Conservation (phyloP, 768 basidiomycete genomes). For the Lactifluus subvellereus region DNA sequence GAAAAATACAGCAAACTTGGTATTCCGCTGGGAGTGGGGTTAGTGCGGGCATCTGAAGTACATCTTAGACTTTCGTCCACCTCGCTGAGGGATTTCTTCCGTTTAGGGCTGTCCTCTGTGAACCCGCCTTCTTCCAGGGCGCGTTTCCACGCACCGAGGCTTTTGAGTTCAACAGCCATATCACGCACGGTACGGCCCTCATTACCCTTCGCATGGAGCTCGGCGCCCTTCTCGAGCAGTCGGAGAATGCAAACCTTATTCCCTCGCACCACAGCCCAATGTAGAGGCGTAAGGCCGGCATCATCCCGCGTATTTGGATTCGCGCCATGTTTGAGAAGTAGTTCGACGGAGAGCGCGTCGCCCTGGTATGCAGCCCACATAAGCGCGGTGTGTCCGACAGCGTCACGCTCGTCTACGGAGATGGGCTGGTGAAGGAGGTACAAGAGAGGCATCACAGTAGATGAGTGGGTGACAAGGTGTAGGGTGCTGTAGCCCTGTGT, state of each 20-base stretch:
- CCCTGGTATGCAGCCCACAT: constrained; percentile 99
- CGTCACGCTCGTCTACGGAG: constrained; percentile 48
- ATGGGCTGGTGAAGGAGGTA: constrained; percentile 74
- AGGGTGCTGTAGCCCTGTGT: constrained; percentile 63
- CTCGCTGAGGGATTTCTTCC: constrained; percentile 45
- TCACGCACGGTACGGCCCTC: constrained; percentile 41
- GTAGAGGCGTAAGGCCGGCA: constrained; percentile 78
- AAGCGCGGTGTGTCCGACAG: constrained; percentile 87
- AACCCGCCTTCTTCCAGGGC: constrained; percentile 85
- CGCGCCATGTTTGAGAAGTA: constrained; percentile 84
- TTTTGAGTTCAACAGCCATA: constrained; percentile 93
- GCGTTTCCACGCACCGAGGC: constrained; percentile 81
- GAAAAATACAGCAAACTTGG: too few species aligned
- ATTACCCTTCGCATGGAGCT: constrained; percentile 69
- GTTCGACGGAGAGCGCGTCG: constrained; percentile 89
- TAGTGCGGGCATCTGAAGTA: neutral
- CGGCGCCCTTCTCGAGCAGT: constrained; percentile 81
- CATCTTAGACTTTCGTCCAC: constrained; percentile 35
- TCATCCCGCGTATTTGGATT: constrained; percentile 72
- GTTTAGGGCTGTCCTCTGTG: constrained; percentile 54
- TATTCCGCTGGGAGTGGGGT: constrained; percentile 32
- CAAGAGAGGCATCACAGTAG: constrained; percentile 88
- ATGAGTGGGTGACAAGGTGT: constrained; percentile 73
- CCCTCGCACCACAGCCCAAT: constrained; percentile 97
- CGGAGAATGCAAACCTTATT: constrained; percentile 81